Percentiles rank a stretch among this genome's conserved stretches.
Conservation (phyloP, 2,329 filamentous ascomycete genomes). For the Pochonia chlamydosporia region DNA sequence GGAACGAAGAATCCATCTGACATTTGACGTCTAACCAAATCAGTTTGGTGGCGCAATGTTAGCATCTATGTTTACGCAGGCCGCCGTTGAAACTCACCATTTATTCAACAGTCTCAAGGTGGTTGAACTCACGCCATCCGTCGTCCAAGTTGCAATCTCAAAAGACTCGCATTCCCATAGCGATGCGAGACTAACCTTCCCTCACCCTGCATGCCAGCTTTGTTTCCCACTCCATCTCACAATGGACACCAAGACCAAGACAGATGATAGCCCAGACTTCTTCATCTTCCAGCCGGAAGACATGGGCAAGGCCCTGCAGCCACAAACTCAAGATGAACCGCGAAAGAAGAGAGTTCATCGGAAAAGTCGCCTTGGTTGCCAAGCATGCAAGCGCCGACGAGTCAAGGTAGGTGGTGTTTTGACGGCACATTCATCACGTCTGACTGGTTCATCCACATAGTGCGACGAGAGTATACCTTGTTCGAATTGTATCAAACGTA, state of each 20-base stretch:
- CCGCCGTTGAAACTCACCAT: too few species aligned
- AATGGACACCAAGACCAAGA: neutral
- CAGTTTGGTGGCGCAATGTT: too few species aligned
- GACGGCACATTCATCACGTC: too few species aligned
- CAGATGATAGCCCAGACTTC: neutral
- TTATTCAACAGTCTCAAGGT: too few species aligned
- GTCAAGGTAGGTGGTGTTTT: constrained; percentile 19
- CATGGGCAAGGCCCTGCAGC: neutral
- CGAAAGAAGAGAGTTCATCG: constrained; percentile 18
- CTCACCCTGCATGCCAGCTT: too few species aligned
- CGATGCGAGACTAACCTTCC: too few species aligned
- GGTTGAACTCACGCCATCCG: too few species aligned
- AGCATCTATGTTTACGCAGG: too few species aligned
- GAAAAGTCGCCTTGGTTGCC: constrained; percentile 22
- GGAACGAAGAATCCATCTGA: too few species aligned
- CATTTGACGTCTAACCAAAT: too few species aligned
- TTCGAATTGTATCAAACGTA: constrained; percentile 20
- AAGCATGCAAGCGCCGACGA: constrained; percentile 21
- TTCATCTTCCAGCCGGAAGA: neutral
- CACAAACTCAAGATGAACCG: neutral
- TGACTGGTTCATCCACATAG: constrained; percentile 7
- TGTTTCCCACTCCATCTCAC: neutral
- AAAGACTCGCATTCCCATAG: too few species aligned
- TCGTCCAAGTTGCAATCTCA: too few species aligned
- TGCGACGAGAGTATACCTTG: constrained; percentile 23